A percentile compares a stretch with the other conserved stretches of the same genome.
Conservation (phyloP, 495 filamentous ascomycete genomes). For the Schizothecium vesticola region DNA sequence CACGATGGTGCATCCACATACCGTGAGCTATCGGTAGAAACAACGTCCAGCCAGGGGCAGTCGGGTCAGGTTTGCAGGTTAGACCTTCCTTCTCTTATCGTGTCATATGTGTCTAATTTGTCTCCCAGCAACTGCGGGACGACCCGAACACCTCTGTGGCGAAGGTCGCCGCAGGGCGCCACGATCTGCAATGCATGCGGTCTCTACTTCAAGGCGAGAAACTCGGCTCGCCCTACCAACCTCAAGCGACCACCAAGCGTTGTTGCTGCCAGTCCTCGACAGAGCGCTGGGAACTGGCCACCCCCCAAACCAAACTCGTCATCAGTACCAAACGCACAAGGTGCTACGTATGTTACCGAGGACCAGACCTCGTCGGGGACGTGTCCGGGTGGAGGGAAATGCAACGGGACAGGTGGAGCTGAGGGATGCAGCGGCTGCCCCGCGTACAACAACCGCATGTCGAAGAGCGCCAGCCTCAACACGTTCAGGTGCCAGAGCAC, state of each 20-base stretch:
- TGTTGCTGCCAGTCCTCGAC: conserved; percentile 35
- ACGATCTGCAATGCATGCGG: conserved; percentile 99
- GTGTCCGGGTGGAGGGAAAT: conserved; percentile 90
- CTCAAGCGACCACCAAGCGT: conserved; percentile 61
- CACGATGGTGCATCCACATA: conserved; percentile 8
- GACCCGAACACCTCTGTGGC: conserved; percentile 89
- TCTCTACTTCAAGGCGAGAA: conserved; percentile 88
- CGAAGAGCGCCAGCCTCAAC: conserved; percentile 72
- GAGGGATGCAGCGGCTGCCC: conserved; percentile 94
- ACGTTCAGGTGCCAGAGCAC: conserved; percentile 45
- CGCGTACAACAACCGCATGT: conserved; percentile 92
- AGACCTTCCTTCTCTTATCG: conserved; percentile 7
- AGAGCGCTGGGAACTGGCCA: conserved; percentile 29
- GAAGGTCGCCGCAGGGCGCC: conserved; percentile 82
- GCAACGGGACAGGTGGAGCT: conserved; percentile 95
- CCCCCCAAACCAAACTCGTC: conserved; percentile 27
- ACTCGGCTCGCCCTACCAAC: conserved; percentile 82
- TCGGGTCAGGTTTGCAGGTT: conserved; percentile 54
- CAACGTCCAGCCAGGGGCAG: conserved; percentile 21
- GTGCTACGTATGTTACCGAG: conserved; percentile 72
- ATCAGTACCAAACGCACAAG: conserved; percentile 40
- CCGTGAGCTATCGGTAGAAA: conserved; percentile 1
- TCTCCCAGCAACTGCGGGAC: conserved; percentile 82
- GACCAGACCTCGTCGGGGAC: conserved; percentile 71
- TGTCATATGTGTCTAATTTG: conserved; percentile 21